Percentiles rank a stretch among this genome's conserved stretches.
phyloP scores from a whole-genome alignment of 305 asterid species.

The Fraxinus platypoda region DNA sequence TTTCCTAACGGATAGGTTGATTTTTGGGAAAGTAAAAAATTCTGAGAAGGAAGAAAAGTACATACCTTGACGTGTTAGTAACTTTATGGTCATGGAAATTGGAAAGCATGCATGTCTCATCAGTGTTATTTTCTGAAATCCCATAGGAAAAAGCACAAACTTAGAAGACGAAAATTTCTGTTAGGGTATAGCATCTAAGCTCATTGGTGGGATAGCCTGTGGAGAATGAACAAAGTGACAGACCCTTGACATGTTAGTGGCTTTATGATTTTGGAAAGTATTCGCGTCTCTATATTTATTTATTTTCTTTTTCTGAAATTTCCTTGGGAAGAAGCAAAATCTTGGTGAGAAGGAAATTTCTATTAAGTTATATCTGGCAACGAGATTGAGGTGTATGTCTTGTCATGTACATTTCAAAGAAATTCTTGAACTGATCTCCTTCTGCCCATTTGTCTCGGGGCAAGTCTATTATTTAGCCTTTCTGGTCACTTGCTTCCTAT shows the following conservation, averaged over 20 bases:
- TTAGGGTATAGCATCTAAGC: not conserved
- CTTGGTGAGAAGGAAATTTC: not conserved
- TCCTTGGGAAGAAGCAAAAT: not conserved
- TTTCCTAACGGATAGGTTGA: not conserved
- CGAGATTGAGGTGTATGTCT: not conserved
- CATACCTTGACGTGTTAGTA: not conserved
- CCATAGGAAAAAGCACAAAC: not conserved
- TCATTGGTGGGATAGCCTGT: not conserved
- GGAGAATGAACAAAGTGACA: not conserved
- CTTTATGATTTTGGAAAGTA: not conserved
- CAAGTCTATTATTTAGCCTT: not conserved
- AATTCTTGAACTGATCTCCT: not conserved
- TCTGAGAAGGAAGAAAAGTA: not conserved
- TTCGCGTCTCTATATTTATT: not conserved
- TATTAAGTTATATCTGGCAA: not conserved
- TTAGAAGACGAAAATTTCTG: not conserved
- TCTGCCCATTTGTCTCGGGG: not conserved
- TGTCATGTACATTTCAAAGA: not conserved
- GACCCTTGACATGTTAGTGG: not conserved
- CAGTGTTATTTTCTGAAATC: not conserved
- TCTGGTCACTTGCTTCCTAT: not conserved
- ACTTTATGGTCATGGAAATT: not conserved
- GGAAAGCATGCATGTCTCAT: not conserved
- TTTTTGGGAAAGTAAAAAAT: not conserved
- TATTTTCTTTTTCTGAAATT: not conserved